Base-by-base conservation (phyloP, 805 yeast genomes). In the Cyberlindnera mississippiensis region DNA sequence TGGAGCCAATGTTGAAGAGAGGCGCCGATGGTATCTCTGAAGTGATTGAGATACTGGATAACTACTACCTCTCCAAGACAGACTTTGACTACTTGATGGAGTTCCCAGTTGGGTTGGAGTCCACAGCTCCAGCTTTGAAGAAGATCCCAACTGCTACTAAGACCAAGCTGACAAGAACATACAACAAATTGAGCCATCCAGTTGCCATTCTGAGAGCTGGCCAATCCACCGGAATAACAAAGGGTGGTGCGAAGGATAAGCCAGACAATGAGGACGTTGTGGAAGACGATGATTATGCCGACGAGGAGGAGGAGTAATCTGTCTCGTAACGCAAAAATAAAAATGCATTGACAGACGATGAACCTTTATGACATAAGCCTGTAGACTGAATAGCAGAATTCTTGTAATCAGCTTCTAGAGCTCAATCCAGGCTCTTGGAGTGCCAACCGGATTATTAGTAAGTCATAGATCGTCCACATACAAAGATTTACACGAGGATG, bases 61-160 rank as follows among this genome's bases (percentile, higher is more conserved):
- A 78, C 28, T 93, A 93, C 62, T 93, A 79, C 56, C 61, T 93
- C 29, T 85, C 96, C 7, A 84, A 79, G 55, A 96, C 90, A 44
- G 98, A 93, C 62, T 91, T 95, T 90, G 98, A 91, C 57, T 74
- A 73, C 17, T 67, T 93, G 10, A 71, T 88, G 75, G 97, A 90
- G 48, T 76, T 90, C 47, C 83, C 87, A 14, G 81, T 89, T 11
- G 96, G 96, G 0, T 72, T 70, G 12, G 71, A 62, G 13, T 56
- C 62, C 28, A 70, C 76, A 14, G 76, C 73, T 6, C 55, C 59
- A 1, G 49, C 66, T 10, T 51, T 74, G 42, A 86, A 86, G 62
- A 73, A 76, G 53, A 72, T 91, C 4, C 79, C 91, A 9, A 75
- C 96, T 1, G 72, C 80, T n/a, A 79, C 78, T 13, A 95, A 93